phyloP scores from a whole-genome alignment of 441 rosid species.

The Codiaeum variegatum region DNA sequence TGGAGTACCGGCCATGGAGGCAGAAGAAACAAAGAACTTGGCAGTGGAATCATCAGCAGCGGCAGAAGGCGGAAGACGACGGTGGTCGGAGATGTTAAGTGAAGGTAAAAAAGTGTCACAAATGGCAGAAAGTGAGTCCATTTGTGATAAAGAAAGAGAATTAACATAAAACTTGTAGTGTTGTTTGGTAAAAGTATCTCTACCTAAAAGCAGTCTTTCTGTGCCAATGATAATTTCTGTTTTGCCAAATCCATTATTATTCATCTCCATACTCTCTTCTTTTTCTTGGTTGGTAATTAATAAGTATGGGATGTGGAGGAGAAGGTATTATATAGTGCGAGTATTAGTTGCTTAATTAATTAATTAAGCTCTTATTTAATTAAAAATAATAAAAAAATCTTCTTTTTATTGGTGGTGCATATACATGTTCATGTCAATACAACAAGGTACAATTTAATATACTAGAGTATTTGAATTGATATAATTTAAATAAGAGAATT shows the following conservation, averaged over 20 bases:
- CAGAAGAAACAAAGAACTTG: conserved; percentile 38
- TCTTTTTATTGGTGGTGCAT: too few relatives aligned
- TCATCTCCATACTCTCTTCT: not conserved
- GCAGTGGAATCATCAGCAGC: conserved; percentile 25
- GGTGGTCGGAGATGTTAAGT: conserved; percentile 8
- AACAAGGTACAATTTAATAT: too few relatives aligned
- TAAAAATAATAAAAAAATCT: not conserved
- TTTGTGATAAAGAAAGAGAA: conserved; percentile 48
- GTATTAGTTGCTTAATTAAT: too few relatives aligned
- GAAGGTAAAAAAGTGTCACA: conserved; percentile 71
- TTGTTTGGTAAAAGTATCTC: not conserved
- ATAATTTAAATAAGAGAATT: too few relatives aligned
- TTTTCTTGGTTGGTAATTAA: too few relatives aligned
- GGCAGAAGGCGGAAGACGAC: not conserved
- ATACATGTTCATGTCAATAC: too few relatives aligned
- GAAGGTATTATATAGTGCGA: not conserved
- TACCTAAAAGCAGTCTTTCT: not conserved
- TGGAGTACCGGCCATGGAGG: conserved; percentile 70
- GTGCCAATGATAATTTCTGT: not conserved
- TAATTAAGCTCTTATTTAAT: too few relatives aligned
- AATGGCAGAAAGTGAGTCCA: conserved; percentile 62
- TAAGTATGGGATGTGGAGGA: not conserved
- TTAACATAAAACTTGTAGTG: conserved; percentile 25
- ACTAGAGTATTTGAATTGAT: too few relatives aligned
- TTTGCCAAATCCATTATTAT: not conserved